A percentile compares a stretch with the other conserved stretches of the same genome.
Evolutionary conservation across 345 rosid genomes (phyloP).

Genomic region (Adansonia digitata): DNA sequence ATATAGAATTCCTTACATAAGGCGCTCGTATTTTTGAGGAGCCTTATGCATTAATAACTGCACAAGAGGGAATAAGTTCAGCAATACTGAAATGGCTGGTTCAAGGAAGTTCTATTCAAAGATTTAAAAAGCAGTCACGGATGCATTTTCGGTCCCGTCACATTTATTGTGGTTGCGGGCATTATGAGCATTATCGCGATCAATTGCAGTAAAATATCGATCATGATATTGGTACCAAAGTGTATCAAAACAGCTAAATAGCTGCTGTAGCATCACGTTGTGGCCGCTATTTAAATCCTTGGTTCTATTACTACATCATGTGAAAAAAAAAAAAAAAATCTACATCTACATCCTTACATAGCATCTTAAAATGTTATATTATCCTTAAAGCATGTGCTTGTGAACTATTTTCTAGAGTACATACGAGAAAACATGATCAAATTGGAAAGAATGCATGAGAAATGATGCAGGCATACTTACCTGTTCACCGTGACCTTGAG

Average conservation of each 20-base stretch:
- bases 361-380: background rate
- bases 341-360: background rate
- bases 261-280: no score
- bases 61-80: background rate
- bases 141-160: no score
- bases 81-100: background rate
- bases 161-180: no score
- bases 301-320: no score
- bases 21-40: slow-evolving; percentile 8
- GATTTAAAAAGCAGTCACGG: no score
- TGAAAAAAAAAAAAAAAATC: no score
- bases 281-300: no score
- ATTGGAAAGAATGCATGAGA: background rate
- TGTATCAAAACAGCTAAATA: no score
- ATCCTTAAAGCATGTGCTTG: background rate
- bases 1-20: background rate
- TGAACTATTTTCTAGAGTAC: background rate
- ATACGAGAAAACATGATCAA: background rate
- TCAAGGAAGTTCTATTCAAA: slow-evolving; percentile 46
- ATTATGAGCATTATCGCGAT: no score
- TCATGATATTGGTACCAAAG: no score
- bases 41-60: slow-evolving; percentile 9
- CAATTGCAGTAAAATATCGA: no score
- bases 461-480: slow-evolving; percentile 26
- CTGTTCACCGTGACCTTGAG: slow-evolving; percentile 99